phyloP scores from a whole-genome alignment of 2,329 filamentous ascomycete genomes.

The Colletotrichum higginsianum region DNA sequence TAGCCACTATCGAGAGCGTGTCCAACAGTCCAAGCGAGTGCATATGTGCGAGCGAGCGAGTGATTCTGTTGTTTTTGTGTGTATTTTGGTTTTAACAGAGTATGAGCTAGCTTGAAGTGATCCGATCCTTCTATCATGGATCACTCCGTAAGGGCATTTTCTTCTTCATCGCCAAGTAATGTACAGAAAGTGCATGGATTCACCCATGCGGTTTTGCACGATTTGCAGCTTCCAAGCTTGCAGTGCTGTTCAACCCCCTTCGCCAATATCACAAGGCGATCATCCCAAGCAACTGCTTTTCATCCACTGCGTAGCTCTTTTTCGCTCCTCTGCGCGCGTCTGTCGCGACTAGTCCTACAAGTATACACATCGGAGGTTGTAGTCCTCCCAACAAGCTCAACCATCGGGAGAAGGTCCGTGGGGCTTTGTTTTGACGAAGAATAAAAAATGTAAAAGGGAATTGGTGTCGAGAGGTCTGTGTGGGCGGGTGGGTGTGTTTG shows the following conservation, averaged over 20 bases:
- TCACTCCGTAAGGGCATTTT: slow-evolving; percentile 35
- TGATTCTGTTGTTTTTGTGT: slow-evolving; percentile 29
- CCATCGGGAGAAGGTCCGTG: slow-evolving; percentile 31
- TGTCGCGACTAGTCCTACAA: slow-evolving; percentile 37
- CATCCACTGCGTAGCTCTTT: slow-evolving; percentile 37
- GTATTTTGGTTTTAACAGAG: slow-evolving; percentile 40
- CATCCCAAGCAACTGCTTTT: slow-evolving; percentile 41
- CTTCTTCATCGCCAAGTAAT: slow-evolving; percentile 38
- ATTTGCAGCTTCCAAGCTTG: slow-evolving; percentile 41
- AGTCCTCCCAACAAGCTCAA: slow-evolving; percentile 38
- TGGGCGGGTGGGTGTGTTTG: slow-evolving; percentile 9
- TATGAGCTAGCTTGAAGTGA: slow-evolving; percentile 41
- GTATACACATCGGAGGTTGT: slow-evolving; percentile 37
- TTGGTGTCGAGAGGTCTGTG: slow-evolving; percentile 38
- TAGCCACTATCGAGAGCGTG: slow-evolving; percentile 29
- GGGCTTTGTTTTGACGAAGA: slow-evolving; percentile 31
- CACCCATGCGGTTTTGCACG: slow-evolving; percentile 36
- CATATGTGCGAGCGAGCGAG: not conserved
- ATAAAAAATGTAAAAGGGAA: slow-evolving; percentile 41
- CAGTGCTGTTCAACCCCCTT: slow-evolving; percentile 31
- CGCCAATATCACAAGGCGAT: slow-evolving; percentile 41
- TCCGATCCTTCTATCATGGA: slow-evolving; percentile 22
- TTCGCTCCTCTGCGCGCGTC: slow-evolving; percentile 21
- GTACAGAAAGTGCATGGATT: slow-evolving; percentile 41
- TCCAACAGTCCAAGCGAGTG: slow-evolving; percentile 3